Conservation (phyloP, 2,329 filamentous ascomycete genomes). For the Alternaria conjuncta region DNA sequence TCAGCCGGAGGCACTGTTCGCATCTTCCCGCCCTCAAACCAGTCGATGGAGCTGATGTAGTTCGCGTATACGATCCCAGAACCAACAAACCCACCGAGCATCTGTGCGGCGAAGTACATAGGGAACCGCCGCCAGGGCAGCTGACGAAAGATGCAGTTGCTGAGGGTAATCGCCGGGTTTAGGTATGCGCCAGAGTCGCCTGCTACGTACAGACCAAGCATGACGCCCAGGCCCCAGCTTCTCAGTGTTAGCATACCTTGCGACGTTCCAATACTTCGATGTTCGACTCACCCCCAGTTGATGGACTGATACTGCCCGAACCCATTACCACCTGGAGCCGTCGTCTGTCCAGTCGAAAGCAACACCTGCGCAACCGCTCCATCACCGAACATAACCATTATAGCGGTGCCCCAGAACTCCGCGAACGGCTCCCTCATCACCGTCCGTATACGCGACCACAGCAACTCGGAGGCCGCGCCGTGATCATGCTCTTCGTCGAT, state of each 20-base stretch:
- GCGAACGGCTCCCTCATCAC: conserved; percentile 53
- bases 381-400: conserved; percentile 55
- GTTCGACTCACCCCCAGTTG: conserved; percentile 47
- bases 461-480: conserved; percentile 42
- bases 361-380: conserved; percentile 54
- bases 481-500: conserved; percentile 52
- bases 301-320: conserved; percentile 53
- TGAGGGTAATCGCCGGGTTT: conserved; percentile 70
- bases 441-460: conserved; percentile 48
- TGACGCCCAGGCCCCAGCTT: conserved; percentile 48
- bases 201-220: conserved; percentile 66
- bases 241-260: conserved; percentile 2
- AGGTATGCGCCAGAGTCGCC: conserved; percentile 72
- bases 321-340: conserved; percentile 51
- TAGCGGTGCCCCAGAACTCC: conserved; percentile 53
- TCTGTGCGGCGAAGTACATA: conserved; percentile 69
- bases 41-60: conserved; percentile 65
- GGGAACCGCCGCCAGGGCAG: conserved; percentile 74
- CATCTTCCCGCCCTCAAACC: conserved; percentile 65
- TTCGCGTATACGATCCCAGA: conserved; percentile 54
- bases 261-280: background rate
- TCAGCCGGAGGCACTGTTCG: conserved; percentile 65
- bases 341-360: conserved; percentile 44
- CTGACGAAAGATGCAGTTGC: conserved; percentile 71
- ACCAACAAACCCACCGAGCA: conserved; percentile 70